Conservation (phyloP, 1,284 basidiomycete species). For the Ceratobasidium theobromae region DNA sequence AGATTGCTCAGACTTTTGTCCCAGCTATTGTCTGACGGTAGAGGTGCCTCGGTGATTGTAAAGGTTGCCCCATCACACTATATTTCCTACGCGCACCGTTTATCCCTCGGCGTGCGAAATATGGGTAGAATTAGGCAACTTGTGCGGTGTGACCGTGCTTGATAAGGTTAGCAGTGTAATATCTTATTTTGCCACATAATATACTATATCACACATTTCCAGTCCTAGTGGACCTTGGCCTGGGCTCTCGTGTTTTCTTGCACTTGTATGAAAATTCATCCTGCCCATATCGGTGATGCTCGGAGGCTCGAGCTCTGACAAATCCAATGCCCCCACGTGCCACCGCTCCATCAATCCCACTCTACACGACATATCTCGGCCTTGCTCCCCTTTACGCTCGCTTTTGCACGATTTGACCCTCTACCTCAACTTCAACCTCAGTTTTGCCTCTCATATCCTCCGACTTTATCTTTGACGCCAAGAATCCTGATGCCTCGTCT, state of each 20-base stretch:
- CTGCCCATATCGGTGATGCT: conserved; percentile 1
- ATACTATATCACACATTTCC: neutral
- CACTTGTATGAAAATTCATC: too few relatives aligned
- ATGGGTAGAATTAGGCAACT: neutral
- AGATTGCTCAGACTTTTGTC: neutral
- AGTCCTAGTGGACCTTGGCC: too few relatives aligned
- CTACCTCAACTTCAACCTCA: neutral
- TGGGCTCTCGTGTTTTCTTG: too few relatives aligned
- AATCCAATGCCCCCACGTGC: conserved; percentile 24
- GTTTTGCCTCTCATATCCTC: neutral
- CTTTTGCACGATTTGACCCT: neutral
- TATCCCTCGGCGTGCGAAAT: conserved; percentile 18
- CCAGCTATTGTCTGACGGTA: neutral
- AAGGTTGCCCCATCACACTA: neutral
- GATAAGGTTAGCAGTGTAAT: neutral
- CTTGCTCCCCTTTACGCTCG: too few relatives aligned
- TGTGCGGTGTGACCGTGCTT: neutral
- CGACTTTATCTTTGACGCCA: neutral
- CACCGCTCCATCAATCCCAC: neutral
- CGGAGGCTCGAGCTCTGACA: conserved; percentile 15
- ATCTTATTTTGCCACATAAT: neutral
- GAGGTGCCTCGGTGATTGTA: too few relatives aligned
- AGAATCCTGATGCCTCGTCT: conserved; percentile 7
- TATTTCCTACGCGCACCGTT: neutral
- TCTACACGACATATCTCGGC: neutral